Evolutionary conservation across 2,329 filamentous ascomycete species (phyloP).

Genomic region (Ambrosiella xylebori): DNA sequence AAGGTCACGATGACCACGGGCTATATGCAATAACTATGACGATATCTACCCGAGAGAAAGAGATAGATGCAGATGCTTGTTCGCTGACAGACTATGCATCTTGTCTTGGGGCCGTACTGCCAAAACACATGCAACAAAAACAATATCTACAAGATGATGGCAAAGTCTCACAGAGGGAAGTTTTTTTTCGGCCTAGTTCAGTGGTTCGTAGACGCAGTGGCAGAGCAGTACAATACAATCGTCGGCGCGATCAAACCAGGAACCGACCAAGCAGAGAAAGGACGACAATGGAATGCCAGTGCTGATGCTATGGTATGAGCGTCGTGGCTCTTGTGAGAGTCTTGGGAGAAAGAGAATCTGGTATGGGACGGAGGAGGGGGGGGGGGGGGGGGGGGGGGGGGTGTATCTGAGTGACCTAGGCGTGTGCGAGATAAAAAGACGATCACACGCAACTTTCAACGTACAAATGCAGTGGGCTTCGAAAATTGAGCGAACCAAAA

Average conservation of each 20-base stretch:
- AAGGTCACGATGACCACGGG: no score
- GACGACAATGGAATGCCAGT: background rate
- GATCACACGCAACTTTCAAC: background rate
- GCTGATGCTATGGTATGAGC: background rate
- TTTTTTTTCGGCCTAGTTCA: background rate
- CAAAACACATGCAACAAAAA: background rate
- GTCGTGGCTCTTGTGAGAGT: background rate
- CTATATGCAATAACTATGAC: background rate
- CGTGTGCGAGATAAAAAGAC: background rate
- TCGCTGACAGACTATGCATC: background rate
- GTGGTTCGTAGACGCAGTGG: background rate
- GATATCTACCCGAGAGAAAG: background rate
- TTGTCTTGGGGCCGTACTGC: background rate
- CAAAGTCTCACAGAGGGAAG: background rate
- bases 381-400: background rate
- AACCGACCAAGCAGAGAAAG: background rate
- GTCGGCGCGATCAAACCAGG: background rate
- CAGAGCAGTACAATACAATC: background rate
- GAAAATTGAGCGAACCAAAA: background rate
- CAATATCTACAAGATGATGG: no score
- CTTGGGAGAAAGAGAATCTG: background rate
- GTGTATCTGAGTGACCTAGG: background rate
- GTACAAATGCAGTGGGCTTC: background rate
- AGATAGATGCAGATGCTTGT: background rate
- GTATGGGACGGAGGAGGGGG: background rate